phyloP scores from a whole-genome alignment of 805 yeast species.

The Candida verbasci region DNA sequence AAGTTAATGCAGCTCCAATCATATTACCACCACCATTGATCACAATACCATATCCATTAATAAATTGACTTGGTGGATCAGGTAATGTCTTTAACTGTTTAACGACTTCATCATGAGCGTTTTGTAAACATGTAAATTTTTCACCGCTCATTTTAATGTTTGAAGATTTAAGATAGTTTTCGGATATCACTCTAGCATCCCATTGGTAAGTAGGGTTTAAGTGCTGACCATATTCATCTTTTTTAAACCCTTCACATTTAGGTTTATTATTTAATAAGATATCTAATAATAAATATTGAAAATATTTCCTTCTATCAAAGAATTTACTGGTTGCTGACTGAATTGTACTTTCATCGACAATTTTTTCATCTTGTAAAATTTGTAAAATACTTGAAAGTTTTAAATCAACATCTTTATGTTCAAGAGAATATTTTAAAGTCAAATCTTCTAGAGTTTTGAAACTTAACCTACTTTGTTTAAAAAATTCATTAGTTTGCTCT shows the following conservation, averaged over 20 bases:
- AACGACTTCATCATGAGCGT: constrained; percentile 24
- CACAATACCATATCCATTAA: constrained; percentile 31
- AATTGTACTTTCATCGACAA: neutral
- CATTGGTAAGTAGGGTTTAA: constrained; percentile 10
- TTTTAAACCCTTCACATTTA: constrained; percentile 8
- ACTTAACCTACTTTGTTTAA: constrained; percentile 2
- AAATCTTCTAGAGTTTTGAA: constrained; percentile 7
- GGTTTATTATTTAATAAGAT: constrained; percentile 10
- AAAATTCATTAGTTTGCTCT: constrained; percentile 7
- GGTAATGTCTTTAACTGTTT: constrained; percentile 19
- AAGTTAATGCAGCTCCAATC: constrained; percentile 25
- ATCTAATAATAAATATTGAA: constrained; percentile 8
- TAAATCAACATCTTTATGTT: constrained; percentile 6
- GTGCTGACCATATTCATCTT: constrained; percentile 13
- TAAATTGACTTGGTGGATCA: constrained; percentile 21
- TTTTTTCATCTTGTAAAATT: constrained; percentile 1
- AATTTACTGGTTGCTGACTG: neutral
- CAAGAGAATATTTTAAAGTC: constrained; percentile 1
- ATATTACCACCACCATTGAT: constrained; percentile 25
- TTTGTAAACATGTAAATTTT: constrained; percentile 18
- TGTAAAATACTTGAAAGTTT: constrained; percentile 2
- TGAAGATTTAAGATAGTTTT: constrained; percentile 7
- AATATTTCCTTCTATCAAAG: constrained; percentile 8
- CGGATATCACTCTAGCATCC: constrained; percentile 8
- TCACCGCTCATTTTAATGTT: constrained; percentile 12